Evolutionary conservation across 2,329 filamentous ascomycete genomes (phyloP), one percentile per base, ranked within the genome.

Genomic region (Coniochaeta sp.): DNA sequence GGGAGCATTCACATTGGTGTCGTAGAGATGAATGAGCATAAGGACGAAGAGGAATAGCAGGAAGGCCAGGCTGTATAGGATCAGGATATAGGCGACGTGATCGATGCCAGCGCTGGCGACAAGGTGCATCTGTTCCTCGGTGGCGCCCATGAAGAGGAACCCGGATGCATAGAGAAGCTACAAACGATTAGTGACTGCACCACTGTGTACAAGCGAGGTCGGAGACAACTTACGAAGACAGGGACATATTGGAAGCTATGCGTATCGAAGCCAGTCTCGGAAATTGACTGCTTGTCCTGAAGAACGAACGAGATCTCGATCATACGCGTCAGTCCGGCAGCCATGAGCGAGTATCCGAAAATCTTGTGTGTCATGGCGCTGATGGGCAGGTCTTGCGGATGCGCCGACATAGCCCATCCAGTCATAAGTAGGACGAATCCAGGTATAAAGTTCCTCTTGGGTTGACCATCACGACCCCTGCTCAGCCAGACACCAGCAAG

Each of bases 111-210:
- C 89, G 43, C 84, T 79, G 44, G 85, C 81, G 6, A 98, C 79
- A 1, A 97, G 79, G 24, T 80, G 70, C 90, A 98, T 96, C 75
- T 98, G 95, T 76, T 99, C 93, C 72, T 98, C 95, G 0, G 92
- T 98, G 17, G 95, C 93, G 34, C 91, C 90, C 92, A 98, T 96
- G 77, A 99, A 99, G 44, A 99, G 81, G 76, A 98, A 96, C 1
- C 95, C 95, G 3, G 93, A 89, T 6, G 93, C 92, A 69, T 90
- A 96, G 31, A 99, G 83, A 44, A 98, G 82, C 92, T 59, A 59
- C 8, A n/a, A 31, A 8, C 3, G 3, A 40, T 60, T 59, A 65
- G 62, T 55, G 58, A 19, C n/a, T 11, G 43, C 28, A 31, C 28
- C 28, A 31, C 28, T 47, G 43, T 43, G 38, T n/a, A 43, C 14